These are phyloP conservation scores for Coniochaeta hoffmannii DNA, from an alignment of 2,329 filamentous ascomycete genomes.

Conservation along the genomic window DNA sequence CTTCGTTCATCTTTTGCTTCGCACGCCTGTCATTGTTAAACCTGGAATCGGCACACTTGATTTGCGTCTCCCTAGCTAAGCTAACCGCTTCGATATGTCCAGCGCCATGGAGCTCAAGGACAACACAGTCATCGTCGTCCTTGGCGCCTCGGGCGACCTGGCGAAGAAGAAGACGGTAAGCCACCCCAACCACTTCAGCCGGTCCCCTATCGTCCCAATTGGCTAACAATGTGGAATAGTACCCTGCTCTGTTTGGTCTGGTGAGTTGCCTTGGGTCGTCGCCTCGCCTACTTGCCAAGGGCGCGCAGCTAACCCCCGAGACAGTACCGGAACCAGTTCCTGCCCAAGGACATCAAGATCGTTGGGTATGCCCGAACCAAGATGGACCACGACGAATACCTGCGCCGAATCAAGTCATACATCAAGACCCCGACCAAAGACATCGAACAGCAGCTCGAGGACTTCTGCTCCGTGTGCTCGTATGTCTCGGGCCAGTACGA, in stretches of 20 bases:
- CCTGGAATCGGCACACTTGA: background rate
- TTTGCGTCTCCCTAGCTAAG: conserved; percentile 9
- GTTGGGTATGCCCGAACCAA: conserved; percentile 98
- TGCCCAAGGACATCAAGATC: conserved; percentile 92
- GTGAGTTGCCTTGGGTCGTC: conserved; percentile 49
- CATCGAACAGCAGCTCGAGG: conserved; percentile 86
- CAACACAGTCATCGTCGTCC: conserved; percentile 93
- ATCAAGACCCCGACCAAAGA: conserved; percentile 99
- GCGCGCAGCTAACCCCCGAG: background rate
- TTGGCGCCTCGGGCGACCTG: conserved; percentile 93
- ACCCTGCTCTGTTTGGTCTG: conserved; percentile 93
- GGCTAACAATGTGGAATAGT: conserved; percentile 44
- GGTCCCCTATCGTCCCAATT: conserved; percentile 6
- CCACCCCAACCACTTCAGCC: conserved; percentile 8
- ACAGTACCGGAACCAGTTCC: conserved; percentile 97
- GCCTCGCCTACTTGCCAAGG: background rate
- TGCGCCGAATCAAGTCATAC: conserved; percentile 91
- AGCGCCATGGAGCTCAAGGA: conserved; percentile 95
- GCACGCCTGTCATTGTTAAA: background rate
- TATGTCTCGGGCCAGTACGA: conserved; percentile 98
- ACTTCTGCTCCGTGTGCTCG: conserved; percentile 81
- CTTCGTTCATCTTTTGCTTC: too few relatives aligned
- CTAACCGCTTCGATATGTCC: conserved; percentile 24
- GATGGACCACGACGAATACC: conserved; percentile 96
- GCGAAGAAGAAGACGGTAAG: conserved; percentile 98